A percentile compares a stretch with the other conserved stretches of the same genome.
Evolutionary conservation across 2,329 filamentous ascomycete genomes (phyloP).

Genomic region (Fusarium penzigii): DNA sequence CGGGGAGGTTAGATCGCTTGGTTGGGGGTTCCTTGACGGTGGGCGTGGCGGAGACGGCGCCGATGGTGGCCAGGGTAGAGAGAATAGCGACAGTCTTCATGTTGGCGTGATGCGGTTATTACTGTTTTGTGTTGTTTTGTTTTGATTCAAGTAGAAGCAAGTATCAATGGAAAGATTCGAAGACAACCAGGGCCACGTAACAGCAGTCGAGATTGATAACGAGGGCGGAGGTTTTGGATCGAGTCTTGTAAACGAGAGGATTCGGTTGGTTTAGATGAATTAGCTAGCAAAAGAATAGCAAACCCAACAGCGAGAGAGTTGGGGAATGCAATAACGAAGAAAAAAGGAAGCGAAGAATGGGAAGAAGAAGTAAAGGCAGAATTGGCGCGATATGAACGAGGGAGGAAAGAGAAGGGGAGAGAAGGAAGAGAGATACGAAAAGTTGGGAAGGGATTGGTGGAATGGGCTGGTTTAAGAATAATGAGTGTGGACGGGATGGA

Average conservation of each 20-base stretch:
- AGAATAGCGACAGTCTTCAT: slow-evolving; percentile 53
- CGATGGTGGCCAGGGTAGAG: slow-evolving; percentile 49
- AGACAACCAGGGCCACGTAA: slow-evolving; percentile 6
- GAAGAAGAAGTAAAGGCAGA: slow-evolving; percentile 19
- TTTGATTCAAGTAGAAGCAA: not conserved
- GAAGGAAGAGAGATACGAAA: slow-evolving; percentile 24
- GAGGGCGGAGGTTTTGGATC: not conserved
- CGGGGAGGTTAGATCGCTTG: slow-evolving; percentile 52
- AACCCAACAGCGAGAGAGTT: slow-evolving; percentile 41
- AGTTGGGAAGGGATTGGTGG: too few relatives aligned
- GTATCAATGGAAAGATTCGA: slow-evolving; percentile 4
- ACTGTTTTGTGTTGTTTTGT: slow-evolving; percentile 3
- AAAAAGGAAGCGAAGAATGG: slow-evolving; percentile 26
- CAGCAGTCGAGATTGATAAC: slow-evolving; percentile 3
- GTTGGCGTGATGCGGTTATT: slow-evolving; percentile 25
- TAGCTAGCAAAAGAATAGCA: slow-evolving; percentile 24
- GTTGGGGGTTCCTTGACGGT: slow-evolving; percentile 52
- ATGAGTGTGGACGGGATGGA: not conserved
- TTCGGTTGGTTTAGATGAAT: slow-evolving; percentile 18
- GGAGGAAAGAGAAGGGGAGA: slow-evolving; percentile 13
- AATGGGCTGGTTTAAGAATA: too few relatives aligned
- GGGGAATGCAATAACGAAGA: slow-evolving; percentile 28
- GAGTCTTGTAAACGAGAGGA: slow-evolving; percentile 20
- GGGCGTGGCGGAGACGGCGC: slow-evolving; percentile 48
- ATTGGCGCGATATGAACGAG: slow-evolving; percentile 19